Percentiles rank a stretch among this genome's conserved stretches.
phyloP scores from a whole-genome alignment of 805 yeast genomes.

The Candida broadrunensis region DNA sequence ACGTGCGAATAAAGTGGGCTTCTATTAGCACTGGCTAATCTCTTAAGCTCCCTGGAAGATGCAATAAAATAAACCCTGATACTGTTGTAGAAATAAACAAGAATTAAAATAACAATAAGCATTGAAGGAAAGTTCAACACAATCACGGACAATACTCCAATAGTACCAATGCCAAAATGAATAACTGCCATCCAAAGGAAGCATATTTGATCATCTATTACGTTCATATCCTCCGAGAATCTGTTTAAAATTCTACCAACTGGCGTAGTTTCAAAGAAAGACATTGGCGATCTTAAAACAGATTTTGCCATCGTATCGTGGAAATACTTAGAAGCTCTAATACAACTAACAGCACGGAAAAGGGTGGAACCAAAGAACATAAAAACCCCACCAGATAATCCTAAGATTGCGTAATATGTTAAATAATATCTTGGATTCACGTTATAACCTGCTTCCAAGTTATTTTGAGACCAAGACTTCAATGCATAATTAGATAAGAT shows the following conservation, averaged over 20 bases:
- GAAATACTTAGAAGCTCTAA: slow-evolving; percentile 27
- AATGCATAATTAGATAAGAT: slow-evolving; percentile 24
- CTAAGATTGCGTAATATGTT: slow-evolving; percentile 20
- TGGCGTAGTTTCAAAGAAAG: slow-evolving; percentile 40
- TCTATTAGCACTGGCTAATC: slow-evolving; percentile 26
- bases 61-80: slow-evolving; percentile 28
- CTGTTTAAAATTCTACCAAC: slow-evolving; percentile 37
- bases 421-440: slow-evolving; percentile 21
- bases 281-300: slow-evolving; percentile 37
- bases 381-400: slow-evolving; percentile 22
- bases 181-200: slow-evolving; percentile 25
- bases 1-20: slow-evolving; percentile 32
- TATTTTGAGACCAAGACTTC: slow-evolving; percentile 35
- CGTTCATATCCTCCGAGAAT: slow-evolving; percentile 34
- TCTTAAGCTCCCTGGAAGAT: slow-evolving; percentile 31
- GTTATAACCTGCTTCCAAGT: slow-evolving; percentile 22
- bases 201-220: slow-evolving; percentile 27
- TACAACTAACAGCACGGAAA: slow-evolving; percentile 25
- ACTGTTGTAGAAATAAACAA: slow-evolving; percentile 25
- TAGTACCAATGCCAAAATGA: slow-evolving; percentile 16
- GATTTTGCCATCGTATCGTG: slow-evolving; percentile 36
- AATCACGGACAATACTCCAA: slow-evolving; percentile 27
- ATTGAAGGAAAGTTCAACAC: slow-evolving; percentile 29
- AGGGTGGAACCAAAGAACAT: slow-evolving; percentile 23
- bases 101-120: slow-evolving; percentile 21